phyloP scores from a whole-genome alignment of 208 protist genomes.

The Leishmania mexicana region DNA sequence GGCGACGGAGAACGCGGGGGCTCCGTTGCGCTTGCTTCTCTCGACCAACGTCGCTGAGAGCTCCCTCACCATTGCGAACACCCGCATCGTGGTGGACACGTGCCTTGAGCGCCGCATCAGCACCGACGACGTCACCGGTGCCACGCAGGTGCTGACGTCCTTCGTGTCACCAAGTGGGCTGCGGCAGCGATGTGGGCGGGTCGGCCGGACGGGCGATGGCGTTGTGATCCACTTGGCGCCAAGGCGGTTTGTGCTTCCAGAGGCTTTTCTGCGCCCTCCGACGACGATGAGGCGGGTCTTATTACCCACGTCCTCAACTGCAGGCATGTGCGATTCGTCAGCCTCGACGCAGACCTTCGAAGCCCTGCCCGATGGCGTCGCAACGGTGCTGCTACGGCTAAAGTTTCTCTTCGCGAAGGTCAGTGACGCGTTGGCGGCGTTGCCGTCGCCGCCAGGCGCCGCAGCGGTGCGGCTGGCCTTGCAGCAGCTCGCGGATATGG shows the following conservation, averaged over 20 bases:
- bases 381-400: constrained; percentile 57
- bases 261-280: background rate
- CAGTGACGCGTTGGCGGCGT: constrained; percentile 31
- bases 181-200: constrained; percentile 64
- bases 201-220: constrained; percentile 71
- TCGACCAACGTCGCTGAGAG: constrained; percentile 81
- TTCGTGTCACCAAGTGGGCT: constrained; percentile 43
- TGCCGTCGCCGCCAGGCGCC: constrained; percentile 42
- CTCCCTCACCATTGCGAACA: constrained; percentile 79
- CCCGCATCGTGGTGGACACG: constrained; percentile 67
- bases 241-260: constrained; percentile 26
- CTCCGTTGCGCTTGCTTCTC: constrained; percentile 59
- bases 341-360: constrained; percentile 16
- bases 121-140: constrained; percentile 59
- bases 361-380: constrained; percentile 39
- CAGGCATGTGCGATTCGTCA: background rate
- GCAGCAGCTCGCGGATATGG: constrained; percentile 56
- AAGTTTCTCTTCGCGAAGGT: constrained; percentile 50
- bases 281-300: background rate
- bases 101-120: constrained; percentile 56
- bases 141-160: constrained; percentile 44
- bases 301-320: background rate
- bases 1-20: constrained; percentile 29
- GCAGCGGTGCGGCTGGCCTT: constrained; percentile 34
- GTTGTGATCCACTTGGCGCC: constrained; percentile 73